A percentile compares a stretch with the other conserved stretches of the same genome.
Conservation (phyloP, 345 rosid species). For the Lepidium africanum region DNA sequence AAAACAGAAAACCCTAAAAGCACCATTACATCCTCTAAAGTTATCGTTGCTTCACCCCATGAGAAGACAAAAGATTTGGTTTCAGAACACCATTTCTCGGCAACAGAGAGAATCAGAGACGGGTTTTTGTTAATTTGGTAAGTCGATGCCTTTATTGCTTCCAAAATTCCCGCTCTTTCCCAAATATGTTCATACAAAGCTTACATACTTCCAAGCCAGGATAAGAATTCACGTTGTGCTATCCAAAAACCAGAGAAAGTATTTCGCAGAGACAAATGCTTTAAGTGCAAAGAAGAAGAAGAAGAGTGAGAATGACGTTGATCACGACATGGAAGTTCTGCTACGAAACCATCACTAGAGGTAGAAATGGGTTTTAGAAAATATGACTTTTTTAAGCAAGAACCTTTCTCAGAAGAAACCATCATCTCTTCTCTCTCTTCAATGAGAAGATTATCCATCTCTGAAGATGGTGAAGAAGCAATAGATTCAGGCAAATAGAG, state of each 20-base stretch:
- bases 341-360: not conserved
- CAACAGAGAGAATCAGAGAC: not conserved
- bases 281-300: not conserved
- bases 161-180: not conserved
- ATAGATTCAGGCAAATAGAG: not conserved
- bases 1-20: not conserved
- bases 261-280: not conserved
- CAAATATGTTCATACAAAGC: not conserved
- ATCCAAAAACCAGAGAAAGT: not conserved
- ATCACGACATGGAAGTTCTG: not conserved
- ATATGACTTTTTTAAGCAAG: not conserved
- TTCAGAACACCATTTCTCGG: not conserved
- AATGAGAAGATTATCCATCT: not conserved
- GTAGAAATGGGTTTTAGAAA: not conserved
- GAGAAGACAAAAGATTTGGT: not conserved
- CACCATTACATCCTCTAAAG: not conserved
- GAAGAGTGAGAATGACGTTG: not conserved
- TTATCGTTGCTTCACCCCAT: not conserved
- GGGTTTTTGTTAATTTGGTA: not conserved
- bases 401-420: not conserved
- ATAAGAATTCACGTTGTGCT: not conserved
- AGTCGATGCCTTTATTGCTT: not conserved
- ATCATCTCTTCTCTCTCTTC: not conserved
- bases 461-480: not conserved
- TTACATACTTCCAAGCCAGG: not conserved